These are phyloP conservation scores for Ballota nigra DNA, from an alignment of 257 asterid species.

Conservation along the genomic window DNA sequence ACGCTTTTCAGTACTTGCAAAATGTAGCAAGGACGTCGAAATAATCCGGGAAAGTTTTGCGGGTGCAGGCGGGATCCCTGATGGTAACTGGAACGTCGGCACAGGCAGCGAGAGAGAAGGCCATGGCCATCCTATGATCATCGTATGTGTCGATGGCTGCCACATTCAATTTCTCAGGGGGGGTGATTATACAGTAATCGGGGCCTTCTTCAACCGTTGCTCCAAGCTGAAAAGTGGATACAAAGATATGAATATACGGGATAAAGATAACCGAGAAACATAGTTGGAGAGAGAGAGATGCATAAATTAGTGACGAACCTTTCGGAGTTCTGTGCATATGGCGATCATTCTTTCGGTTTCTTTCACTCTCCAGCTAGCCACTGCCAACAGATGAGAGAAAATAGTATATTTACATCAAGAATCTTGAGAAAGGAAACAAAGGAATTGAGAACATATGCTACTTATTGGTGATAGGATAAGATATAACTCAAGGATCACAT, in stretches of 20 bases:
- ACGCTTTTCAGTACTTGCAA: slow-evolving; percentile 50
- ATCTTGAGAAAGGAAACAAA: too few relatives aligned
- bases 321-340: slow-evolving; percentile 92
- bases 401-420: too few relatives aligned
- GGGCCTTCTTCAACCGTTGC: slow-evolving; percentile 96
- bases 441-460: slow-evolving; percentile 17
- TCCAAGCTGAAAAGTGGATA: slow-evolving; percentile 59
- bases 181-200: slow-evolving; percentile 89
- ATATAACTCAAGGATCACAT: slow-evolving; percentile 9
- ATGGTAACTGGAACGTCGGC: slow-evolving; percentile 91
- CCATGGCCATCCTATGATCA: slow-evolving; percentile 99
- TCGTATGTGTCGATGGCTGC: slow-evolving; percentile 89
- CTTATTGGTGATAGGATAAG: slow-evolving; percentile 9
- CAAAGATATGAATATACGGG: neutral
- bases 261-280: neutral
- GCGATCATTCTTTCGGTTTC: slow-evolving; percentile 98
- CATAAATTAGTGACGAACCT: slow-evolving; percentile 40
- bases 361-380: slow-evolving; percentile 99
- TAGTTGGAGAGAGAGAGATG: neutral
- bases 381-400: slow-evolving; percentile 34
- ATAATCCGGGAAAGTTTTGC: slow-evolving; percentile 93
- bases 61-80: slow-evolving; percentile 90
- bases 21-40: slow-evolving; percentile 71
- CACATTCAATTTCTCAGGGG: slow-evolving; percentile 78
- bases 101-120: slow-evolving; percentile 95